Percentiles rank a stretch among this genome's conserved stretches.
Evolutionary conservation across 2,329 filamentous ascomycete species (phyloP).

Genomic region (Ilyonectria robusta): DNA sequence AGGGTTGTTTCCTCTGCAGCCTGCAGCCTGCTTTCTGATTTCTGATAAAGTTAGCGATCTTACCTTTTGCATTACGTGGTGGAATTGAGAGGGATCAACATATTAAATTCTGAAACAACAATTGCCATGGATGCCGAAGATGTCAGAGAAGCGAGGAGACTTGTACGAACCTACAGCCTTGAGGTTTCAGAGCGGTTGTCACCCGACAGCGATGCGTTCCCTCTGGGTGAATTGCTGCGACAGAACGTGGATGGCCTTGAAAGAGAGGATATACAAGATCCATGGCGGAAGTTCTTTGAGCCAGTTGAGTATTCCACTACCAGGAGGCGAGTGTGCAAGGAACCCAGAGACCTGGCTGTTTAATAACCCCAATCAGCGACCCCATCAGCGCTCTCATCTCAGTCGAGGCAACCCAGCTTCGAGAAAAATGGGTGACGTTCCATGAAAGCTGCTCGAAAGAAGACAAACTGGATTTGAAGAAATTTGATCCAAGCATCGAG

Average conservation of each 20-base stretch:
- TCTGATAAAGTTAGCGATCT: too few species aligned
- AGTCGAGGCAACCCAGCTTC: slow-evolving; percentile 27
- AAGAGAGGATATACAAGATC: slow-evolving; percentile 7
- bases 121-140: neutral
- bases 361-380: slow-evolving; percentile 2
- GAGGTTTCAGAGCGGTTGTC: slow-evolving; percentile 14
- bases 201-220: neutral
- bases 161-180: neutral
- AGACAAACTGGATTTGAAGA: slow-evolving; percentile 27
- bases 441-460: slow-evolving; percentile 17
- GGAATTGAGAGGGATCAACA: neutral
- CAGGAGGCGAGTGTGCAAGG: neutral
- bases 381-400: slow-evolving; percentile 19
- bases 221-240: slow-evolving; percentile 15
- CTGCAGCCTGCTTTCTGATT: too few species aligned
- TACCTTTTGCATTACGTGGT: neutral
- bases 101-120: too few species aligned
- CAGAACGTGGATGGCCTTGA: slow-evolving; percentile 9
- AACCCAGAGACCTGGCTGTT: neutral
- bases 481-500: slow-evolving; percentile 24
- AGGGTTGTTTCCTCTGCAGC: too few species aligned
- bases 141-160: neutral
- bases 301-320: neutral
- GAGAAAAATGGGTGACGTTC: slow-evolving; percentile 32
- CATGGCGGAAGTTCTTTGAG: slow-evolving; percentile 36